Percentiles rank a stretch among this genome's conserved stretches.
phyloP scores from a whole-genome alignment of 495 filamentous ascomycete genomes.

The Trichocladium uniseriatum region DNA sequence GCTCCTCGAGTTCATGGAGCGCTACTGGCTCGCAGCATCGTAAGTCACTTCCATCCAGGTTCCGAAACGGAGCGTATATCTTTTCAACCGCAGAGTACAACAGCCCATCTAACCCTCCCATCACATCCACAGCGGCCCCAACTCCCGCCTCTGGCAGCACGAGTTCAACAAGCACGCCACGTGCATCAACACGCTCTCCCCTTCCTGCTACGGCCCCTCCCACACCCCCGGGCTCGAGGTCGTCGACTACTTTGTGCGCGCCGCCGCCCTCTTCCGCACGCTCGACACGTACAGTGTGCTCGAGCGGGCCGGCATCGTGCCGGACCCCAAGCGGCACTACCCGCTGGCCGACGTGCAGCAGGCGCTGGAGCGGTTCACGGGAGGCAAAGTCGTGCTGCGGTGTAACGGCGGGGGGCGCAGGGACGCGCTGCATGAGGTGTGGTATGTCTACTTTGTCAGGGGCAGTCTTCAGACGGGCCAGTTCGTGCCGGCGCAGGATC shows the following conservation, averaged over 20 bases:
- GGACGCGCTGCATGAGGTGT: too few species aligned
- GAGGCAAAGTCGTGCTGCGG: too few species aligned
- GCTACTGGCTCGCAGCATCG: constrained; percentile 58
- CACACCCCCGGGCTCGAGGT: constrained; percentile 53
- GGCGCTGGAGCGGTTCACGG: too few species aligned
- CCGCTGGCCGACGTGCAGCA: too few species aligned
- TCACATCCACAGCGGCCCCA: constrained; percentile 39
- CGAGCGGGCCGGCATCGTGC: too few species aligned
- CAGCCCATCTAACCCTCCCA: background rate
- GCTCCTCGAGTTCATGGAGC: constrained; percentile 63
- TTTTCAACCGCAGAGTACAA: too few species aligned
- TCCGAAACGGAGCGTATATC: too few species aligned
- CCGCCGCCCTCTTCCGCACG: too few species aligned
- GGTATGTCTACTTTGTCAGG: too few species aligned
- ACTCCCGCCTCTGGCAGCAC: constrained; percentile 68
- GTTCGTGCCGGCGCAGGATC: constrained; percentile 50
- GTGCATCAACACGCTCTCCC: constrained; percentile 61
- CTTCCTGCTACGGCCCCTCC: constrained; percentile 56
- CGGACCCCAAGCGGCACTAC: too few species aligned
- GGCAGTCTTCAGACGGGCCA: constrained; percentile 67
- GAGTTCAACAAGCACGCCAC: constrained; percentile 85
- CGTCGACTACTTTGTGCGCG: constrained; percentile 52
- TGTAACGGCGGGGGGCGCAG: too few species aligned
- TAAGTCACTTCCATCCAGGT: constrained; percentile 12
- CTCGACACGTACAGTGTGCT: too few species aligned